Conservation (phyloP, 805 yeast species). For the Myxozyma mucilagina region DNA sequence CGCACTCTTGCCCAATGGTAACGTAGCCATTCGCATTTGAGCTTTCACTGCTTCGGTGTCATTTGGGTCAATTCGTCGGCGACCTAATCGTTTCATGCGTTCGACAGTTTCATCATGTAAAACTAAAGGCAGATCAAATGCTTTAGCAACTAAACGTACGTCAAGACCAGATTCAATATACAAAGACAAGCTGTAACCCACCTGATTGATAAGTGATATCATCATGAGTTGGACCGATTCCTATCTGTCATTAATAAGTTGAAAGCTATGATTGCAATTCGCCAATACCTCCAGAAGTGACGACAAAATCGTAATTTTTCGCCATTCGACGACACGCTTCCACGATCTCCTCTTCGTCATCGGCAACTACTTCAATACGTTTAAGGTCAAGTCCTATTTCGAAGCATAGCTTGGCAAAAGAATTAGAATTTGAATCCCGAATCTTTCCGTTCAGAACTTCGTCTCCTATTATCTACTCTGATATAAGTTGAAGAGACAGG, state of each 20-base stretch:
- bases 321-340: slow-evolving; percentile 51
- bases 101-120: slow-evolving; percentile 59
- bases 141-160: slow-evolving; percentile 52
- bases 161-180: not conserved
- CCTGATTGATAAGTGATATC: slow-evolving; percentile 75
- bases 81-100: slow-evolving; percentile 55
- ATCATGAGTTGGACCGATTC: slow-evolving; percentile 86
- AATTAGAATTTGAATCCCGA: slow-evolving; percentile 71
- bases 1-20: slow-evolving; percentile 52
- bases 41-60: slow-evolving; percentile 54
- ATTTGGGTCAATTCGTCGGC: slow-evolving; percentile 39
- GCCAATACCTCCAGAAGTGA: slow-evolving; percentile 65
- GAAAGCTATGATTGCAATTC: too few species aligned
- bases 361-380: slow-evolving; percentile 73
- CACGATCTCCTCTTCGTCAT: slow-evolving; percentile 65
- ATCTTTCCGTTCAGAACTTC: slow-evolving; percentile 87
- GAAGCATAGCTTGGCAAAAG: slow-evolving; percentile 72
- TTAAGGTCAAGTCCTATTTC: slow-evolving; percentile 63
- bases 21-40: slow-evolving; percentile 74
- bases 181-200: not conserved
- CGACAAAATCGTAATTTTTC: slow-evolving; percentile 61
- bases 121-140: slow-evolving; percentile 53
- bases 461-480: slow-evolving; percentile 65
- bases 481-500: too few species aligned
- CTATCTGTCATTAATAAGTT: too few species aligned